phyloP scores from a whole-genome alignment of 192 early-diverging fungal species.

The Glomus cerebriforme region DNA sequence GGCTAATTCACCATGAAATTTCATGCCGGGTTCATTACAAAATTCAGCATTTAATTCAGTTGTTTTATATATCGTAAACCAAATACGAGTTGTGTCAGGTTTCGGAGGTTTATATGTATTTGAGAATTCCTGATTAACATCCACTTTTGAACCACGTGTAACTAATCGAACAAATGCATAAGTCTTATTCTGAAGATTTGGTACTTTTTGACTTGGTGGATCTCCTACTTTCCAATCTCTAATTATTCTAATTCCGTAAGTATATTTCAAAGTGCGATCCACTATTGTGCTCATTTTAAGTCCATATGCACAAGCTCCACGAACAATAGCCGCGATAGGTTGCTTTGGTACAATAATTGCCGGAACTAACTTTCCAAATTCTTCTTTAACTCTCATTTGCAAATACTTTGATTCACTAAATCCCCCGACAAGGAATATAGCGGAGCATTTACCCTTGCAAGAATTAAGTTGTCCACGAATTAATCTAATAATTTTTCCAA shows the following conservation, averaged over 20 bases:
- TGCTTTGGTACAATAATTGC: slow-evolving; percentile 46
- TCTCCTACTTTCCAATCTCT: not conserved
- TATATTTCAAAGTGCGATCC: not conserved
- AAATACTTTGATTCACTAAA: slow-evolving; percentile 54
- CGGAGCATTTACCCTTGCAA: slow-evolving; percentile 34
- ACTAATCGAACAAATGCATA: not conserved
- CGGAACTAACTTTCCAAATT: slow-evolving; percentile 34
- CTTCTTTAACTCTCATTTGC: slow-evolving; percentile 37
- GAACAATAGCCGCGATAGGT: slow-evolving; percentile 40
- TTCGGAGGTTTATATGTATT: not conserved
- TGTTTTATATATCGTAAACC: not conserved
- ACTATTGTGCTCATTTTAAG: not conserved
- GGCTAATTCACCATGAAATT: not conserved
- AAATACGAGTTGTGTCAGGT: not conserved
- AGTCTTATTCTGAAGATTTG: not conserved
- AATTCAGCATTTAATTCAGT: not conserved
- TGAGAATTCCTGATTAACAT: not conserved
- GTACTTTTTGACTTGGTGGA: not conserved
- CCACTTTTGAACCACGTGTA: not conserved
- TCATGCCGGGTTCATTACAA: slow-evolving; percentile 5
- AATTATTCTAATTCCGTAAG: not conserved
- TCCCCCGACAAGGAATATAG: slow-evolving; percentile 58
- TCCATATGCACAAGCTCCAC: not conserved
- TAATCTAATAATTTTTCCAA: slow-evolving; percentile 40
- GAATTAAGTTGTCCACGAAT: slow-evolving; percentile 47